Conservation (phyloP, 2,329 filamentous ascomycete genomes). For the Pezicula rhizophila region DNA sequence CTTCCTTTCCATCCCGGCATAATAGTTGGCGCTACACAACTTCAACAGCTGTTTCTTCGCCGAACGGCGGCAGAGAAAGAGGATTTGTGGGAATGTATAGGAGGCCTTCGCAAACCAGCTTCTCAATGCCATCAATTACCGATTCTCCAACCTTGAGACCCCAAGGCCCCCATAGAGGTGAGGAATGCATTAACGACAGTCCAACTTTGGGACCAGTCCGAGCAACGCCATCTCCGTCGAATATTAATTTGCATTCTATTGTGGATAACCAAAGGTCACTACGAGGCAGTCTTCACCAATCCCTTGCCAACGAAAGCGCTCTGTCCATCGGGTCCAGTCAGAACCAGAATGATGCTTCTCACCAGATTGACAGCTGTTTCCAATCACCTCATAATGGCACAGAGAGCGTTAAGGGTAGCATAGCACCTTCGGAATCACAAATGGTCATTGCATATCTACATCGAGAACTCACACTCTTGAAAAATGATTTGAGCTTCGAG, state of each 20-base stretch:
- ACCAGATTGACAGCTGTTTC: conserved; percentile 23
- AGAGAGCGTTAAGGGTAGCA: conserved; percentile 1
- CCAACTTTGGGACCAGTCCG: conserved; percentile 52
- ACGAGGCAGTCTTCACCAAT: conserved; percentile 49
- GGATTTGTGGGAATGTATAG: conserved; percentile 33
- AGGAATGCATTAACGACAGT: conserved; percentile 41
- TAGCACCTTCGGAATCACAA: conserved; percentile 21
- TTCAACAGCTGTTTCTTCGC: conserved; percentile 35
- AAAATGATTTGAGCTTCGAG: conserved; percentile 79
- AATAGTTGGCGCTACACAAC: conserved; percentile 50
- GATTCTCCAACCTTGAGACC: conserved; percentile 31
- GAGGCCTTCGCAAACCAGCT: conserved; percentile 45
- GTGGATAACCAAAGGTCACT: conserved; percentile 53
- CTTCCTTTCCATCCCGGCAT: conserved; percentile 22
- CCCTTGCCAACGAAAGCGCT: conserved; percentile 51
- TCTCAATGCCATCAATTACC: conserved; percentile 37
- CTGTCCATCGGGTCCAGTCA: conserved; percentile 29
- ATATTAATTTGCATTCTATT: conserved; percentile 54
- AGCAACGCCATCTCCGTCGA: conserved; percentile 40
- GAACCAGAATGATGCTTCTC: conserved; percentile 13
- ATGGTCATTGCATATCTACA: conserved; percentile 53
- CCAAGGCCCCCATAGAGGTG: neutral
- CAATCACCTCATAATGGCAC: conserved; percentile 17
- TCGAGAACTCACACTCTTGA: conserved; percentile 67
- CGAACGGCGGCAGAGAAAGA: conserved; percentile 29